Evolutionary conservation across 768 basidiomycete species (phyloP), one percentile per base, ranked within the genome.

Genomic region (Macrolepiota fuliginosa): DNA sequence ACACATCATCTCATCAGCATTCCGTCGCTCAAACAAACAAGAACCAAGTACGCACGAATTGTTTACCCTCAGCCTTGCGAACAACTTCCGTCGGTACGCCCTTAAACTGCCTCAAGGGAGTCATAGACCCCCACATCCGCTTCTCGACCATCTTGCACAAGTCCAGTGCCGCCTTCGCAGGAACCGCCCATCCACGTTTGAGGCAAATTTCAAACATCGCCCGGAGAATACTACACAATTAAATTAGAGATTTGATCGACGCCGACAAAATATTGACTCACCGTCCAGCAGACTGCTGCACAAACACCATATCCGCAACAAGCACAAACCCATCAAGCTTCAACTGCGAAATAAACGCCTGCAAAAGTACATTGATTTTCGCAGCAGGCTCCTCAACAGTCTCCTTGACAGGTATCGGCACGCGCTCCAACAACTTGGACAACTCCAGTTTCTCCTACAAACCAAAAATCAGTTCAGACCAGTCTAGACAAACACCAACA

Each of bases 181-280:
- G 94, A 0, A 90, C 82, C 1, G 97, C 94, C 97, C 97, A 99
- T n/a, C 96, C 96, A 46, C 95, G 88, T 76, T 96, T 97, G 62
- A 98, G 77, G 71, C 96, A 98, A 59, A 98, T 99, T 74, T 99
- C 96, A 67, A 95, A 98, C 70, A 99, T 92, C 15, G 96, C 96
- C 19, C 95, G 93, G 40, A 98, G 77, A 68, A 98, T 97, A 68
- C 91, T 90, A 36, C 22, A 39, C 17, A 12, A 11, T 10, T 25
- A 4, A 55, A 56, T 6, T 3, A 61, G n/a, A 19, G 25, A 15
- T 17, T n/a, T 2, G n/a, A 53, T 10, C 17, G 4, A 52, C 27
- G 37, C 25, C 10, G 25, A 15, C 40, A 3, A 36, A 29, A 36
- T 35, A 13, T 13, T 47, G 11, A 71, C 81, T 59, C 62, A 90